Conservation (phyloP, 331 rosid genomes). For the Erythrophleum ivorense region DNA sequence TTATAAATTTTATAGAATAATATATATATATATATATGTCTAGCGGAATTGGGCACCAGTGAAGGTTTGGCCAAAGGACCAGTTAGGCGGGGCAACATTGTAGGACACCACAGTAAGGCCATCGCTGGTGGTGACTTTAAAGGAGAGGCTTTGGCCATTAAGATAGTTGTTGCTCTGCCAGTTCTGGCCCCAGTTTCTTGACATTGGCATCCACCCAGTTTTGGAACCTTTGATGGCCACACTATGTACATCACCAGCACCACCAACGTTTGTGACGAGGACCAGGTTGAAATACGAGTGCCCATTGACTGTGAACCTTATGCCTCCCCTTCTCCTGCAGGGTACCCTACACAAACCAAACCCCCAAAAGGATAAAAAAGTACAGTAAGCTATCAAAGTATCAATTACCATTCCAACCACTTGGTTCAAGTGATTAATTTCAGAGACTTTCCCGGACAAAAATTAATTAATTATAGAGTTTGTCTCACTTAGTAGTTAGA, state of each 20-base stretch:
- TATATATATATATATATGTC: neutral
- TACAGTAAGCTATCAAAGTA: neutral
- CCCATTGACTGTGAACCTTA: conserved; percentile 92
- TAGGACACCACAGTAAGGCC: conserved; percentile 66
- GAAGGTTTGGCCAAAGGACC: conserved; percentile 98
- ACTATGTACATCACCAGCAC: conserved; percentile 88
- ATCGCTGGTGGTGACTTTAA: conserved; percentile 89
- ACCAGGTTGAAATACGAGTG: conserved; percentile 95
- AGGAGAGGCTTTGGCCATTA: conserved; percentile 88
- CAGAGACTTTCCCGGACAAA: neutral
- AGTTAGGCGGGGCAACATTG: conserved; percentile 75
- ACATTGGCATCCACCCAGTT: conserved; percentile 83
- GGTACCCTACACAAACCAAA: conserved; percentile 64
- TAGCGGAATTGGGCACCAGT: conserved; percentile 79
- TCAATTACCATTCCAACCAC: conserved; percentile 2
- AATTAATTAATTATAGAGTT: neutral
- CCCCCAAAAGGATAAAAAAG: neutral
- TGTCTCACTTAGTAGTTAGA: neutral
- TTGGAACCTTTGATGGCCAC: conserved; percentile 78
- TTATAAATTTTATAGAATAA: neutral
- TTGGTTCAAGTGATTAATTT: neutral
- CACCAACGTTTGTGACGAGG: conserved; percentile 93
- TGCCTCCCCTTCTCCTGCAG: conserved; percentile 85
- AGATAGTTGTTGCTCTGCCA: conserved; percentile 94
- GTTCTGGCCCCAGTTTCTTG: conserved; percentile 98